Evolutionary conservation across 225 moss, liverwort and hornwort species (phyloP), one percentile per base, ranked within the genome.

Genomic region (Bryum argenteum): DNA sequence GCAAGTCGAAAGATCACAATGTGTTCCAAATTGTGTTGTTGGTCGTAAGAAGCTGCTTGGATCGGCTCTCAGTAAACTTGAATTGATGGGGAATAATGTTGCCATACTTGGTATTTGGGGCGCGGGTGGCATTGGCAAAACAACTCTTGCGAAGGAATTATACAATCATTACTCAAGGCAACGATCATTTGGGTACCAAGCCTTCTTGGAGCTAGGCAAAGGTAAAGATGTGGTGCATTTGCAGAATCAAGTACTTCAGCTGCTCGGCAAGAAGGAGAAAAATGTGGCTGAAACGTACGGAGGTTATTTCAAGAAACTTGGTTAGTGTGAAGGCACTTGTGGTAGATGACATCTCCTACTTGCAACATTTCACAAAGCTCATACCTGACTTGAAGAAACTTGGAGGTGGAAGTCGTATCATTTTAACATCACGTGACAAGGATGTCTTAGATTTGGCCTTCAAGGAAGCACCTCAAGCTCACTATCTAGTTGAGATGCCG

Each of bases 101-200:
- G 77, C 48, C 3, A 66, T 84, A 66, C 9, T 80, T 1, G 75
- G 80, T 59, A 65, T 80, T 17, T 51, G 63, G n/a, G 80, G 80
- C 42, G 72, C 63, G 71, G 76, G 80, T 23, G 80, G 80, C 0
- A 72, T 80, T 17, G 80, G 80, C 2, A 80, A 80, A 55, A 76
- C 80, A 5, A 80, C 76, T 47, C 58, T 81, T 15, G 72, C 72
- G 21, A 16, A 44, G 14, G 72, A 73, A 19, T 5, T 81, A 6
- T 77, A 62, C 1, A 84, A 80, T 9, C 75, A 67, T 11, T 80
- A 66, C 16, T 57, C 12, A 3, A 11, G 1, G 3, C 4, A 5
- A 6, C 54, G 47, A 5, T 20, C 3, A 1, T 80, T 80, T 8
- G 4, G 0, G 23, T 1, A 54, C 38, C 51, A 43, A 41, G 77